A percentile compares a stretch with the other conserved stretches of the same genome.
These are phyloP conservation scores for Elasticomyces elasticus DNA, from an alignment of 495 filamentous ascomycete genomes.

Conservation along the genomic window DNA sequence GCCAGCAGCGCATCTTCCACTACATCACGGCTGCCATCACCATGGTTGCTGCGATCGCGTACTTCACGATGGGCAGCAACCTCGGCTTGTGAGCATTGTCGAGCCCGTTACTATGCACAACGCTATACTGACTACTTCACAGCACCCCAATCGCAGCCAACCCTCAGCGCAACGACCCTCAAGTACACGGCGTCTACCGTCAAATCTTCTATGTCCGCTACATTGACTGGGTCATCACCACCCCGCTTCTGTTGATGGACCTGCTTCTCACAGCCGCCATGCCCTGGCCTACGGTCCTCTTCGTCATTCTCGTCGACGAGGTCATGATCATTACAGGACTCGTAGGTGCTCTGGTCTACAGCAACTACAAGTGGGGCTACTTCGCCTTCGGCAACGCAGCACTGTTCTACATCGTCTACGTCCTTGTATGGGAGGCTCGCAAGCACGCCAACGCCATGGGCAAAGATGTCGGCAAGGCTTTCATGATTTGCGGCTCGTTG, in stretches of 20 bases:
- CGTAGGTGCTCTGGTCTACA: constrained; percentile 48
- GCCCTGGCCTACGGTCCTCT: constrained; percentile 55
- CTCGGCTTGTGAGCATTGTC: constrained; percentile 41
- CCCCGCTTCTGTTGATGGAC: constrained; percentile 47
- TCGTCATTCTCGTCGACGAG: constrained; percentile 48
- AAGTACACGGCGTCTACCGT: constrained; percentile 39
- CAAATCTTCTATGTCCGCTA: constrained; percentile 66
- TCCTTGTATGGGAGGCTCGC: constrained; percentile 43
- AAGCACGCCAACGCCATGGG: constrained; percentile 46
- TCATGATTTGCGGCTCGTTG: constrained; percentile 42
- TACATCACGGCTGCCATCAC: constrained; percentile 54
- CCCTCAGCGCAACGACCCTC: constrained; percentile 36
- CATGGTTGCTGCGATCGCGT: constrained; percentile 53
- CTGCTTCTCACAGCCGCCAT: constrained; percentile 54
- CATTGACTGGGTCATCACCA: constrained; percentile 50
- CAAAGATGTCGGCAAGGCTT: constrained; percentile 39
- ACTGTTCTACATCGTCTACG: constrained; percentile 48
- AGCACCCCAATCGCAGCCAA: constrained; percentile 47
- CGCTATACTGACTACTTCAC: neutral
- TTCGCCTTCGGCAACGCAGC: constrained; percentile 54
- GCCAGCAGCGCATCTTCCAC: constrained; percentile 52
- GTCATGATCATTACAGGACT: constrained; percentile 57
- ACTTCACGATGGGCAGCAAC: constrained; percentile 60
- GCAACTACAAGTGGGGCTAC: constrained; percentile 58
- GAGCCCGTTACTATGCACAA: neutral